A percentile compares a stretch with the other conserved stretches of the same genome.
Evolutionary conservation across 805 yeast species (phyloP).

Genomic region (Lipomyces anomalus): DNA sequence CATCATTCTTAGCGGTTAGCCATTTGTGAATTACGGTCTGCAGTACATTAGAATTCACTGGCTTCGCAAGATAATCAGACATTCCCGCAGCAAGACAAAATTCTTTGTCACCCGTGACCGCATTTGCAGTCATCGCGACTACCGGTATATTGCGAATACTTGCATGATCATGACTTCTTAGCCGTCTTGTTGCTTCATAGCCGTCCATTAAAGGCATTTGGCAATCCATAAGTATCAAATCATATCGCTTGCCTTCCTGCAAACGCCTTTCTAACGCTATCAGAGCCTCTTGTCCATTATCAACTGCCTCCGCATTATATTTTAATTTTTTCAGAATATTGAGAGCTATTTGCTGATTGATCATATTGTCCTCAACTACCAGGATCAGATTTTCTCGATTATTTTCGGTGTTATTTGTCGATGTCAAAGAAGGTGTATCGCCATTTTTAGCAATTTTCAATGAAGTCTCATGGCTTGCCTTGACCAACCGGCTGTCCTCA

Average conservation of each 20-base stretch:
- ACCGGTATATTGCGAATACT: slow-evolving; percentile 30
- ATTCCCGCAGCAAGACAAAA: slow-evolving; percentile 65
- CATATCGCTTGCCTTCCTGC: slow-evolving; percentile 7
- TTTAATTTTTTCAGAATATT: slow-evolving; percentile 14
- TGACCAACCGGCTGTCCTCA: too few relatives aligned
- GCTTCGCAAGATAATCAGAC: slow-evolving; percentile 74
- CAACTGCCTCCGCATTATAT: slow-evolving; percentile 21
- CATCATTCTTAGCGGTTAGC: too few relatives aligned
- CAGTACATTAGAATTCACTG: slow-evolving; percentile 30
- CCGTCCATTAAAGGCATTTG: slow-evolving; percentile 27
- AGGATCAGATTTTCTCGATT: slow-evolving; percentile 8
- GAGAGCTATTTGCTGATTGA: slow-evolving; percentile 23
- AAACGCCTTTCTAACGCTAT: slow-evolving; percentile 13
- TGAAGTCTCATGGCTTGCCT: too few relatives aligned
- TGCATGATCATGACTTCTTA: slow-evolving; percentile 8
- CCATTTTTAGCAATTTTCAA: too few relatives aligned
- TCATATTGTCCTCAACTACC: slow-evolving; percentile 23
- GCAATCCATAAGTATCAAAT: slow-evolving; percentile 24
- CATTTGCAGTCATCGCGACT: slow-evolving; percentile 72
- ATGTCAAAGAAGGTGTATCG: too few relatives aligned
- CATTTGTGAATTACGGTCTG: slow-evolving; percentile 13
- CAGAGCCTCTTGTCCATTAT: slow-evolving; percentile 23
- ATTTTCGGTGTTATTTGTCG: background rate
- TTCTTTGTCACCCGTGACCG: slow-evolving; percentile 74
- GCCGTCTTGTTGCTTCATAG: slow-evolving; percentile 19